Base-by-base conservation (phyloP, 805 yeast genomes). In the Kuraishia hungarica region DNA sequence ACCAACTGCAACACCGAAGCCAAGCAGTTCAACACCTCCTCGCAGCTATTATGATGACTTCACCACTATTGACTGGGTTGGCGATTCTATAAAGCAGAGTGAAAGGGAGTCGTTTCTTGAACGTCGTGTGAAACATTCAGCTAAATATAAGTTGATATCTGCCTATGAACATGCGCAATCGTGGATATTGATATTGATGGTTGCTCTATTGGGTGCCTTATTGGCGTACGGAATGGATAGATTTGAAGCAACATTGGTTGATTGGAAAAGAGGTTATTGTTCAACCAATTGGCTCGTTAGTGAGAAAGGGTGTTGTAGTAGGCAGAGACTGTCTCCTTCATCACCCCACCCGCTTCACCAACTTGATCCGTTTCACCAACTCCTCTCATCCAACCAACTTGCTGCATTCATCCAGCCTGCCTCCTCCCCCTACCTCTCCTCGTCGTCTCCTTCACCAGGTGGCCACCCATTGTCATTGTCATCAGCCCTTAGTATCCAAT, bases 61-160 rank as follows among this genome's bases (percentile, higher is more conserved):
- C 65, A 81, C 86, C 22, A 79, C 84, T 20, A 78, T 81, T 19
- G 86, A 81, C 65, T 81, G 86, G 85, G 76, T 79, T 2, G 72
- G 73, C 29, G 82, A 81, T 35, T 72, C 73, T 43, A 67, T 79
- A 29, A 67, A 68, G 54, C 77, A 77, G 53, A 74, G 79, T 39
- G 67, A 64, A 48, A 66, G 79, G 47, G 67, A 72, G 57, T 76
- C 68, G 58, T 65, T 66, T 51, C 61, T 80, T 50, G 64, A 72
- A 53, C 63, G 71, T 29, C 57, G 65, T 62, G 55, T 62, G 51
- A 22, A 35, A 35, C 47, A 50, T 29, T 57, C 60, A 13, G 29
- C 56, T 48, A 52, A 53, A 54, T 51, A 24, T 15, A 52, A 53
- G 24, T 59, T 64, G 49, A 57, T 59, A 35, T 61, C 64, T 52